A percentile compares a stretch with the other conserved stretches of the same genome.
phyloP scores from a whole-genome alignment of 2,329 filamentous ascomycete species.

The Beauveria asiatica region DNA sequence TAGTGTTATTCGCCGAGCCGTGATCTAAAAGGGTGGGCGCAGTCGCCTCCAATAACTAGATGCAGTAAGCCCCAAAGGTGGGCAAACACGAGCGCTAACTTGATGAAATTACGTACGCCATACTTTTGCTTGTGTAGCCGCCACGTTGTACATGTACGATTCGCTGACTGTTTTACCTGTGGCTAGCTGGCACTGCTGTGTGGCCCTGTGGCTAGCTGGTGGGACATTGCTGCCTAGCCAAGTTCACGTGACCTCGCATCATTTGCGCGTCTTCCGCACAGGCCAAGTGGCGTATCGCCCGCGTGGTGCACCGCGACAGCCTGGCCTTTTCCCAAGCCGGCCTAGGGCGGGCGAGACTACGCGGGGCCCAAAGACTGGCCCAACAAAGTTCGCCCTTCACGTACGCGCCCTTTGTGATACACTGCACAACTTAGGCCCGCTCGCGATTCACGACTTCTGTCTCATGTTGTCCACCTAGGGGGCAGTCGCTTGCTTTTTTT shows the following conservation, averaged over 20 bases:
- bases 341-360: neutral
- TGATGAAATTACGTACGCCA: no score
- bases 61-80: no score
- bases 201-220: neutral
- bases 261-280: constrained; percentile 1
- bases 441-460: neutral
- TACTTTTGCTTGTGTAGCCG: no score
- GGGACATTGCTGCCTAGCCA: neutral
- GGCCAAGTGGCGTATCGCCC: neutral
- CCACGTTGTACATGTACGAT: no score
- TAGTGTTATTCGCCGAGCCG: neutral
- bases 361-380: neutral
- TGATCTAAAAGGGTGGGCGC: no score
- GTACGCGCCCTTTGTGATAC: neutral
- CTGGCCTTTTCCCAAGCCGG: neutral
- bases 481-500: neutral
- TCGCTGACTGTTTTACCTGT: neutral
- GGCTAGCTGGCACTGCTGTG: neutral
- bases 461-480: neutral
- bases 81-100: no score
- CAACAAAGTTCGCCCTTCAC: constrained; percentile 4
- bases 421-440: neutral
- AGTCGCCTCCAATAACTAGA: no score
- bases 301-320: constrained; percentile 3
- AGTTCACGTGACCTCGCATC: constrained; percentile 3